These are phyloP conservation scores for Speleostelium caveatum DNA, from an alignment of 78 protist species.

Conservation along the genomic window DNA sequence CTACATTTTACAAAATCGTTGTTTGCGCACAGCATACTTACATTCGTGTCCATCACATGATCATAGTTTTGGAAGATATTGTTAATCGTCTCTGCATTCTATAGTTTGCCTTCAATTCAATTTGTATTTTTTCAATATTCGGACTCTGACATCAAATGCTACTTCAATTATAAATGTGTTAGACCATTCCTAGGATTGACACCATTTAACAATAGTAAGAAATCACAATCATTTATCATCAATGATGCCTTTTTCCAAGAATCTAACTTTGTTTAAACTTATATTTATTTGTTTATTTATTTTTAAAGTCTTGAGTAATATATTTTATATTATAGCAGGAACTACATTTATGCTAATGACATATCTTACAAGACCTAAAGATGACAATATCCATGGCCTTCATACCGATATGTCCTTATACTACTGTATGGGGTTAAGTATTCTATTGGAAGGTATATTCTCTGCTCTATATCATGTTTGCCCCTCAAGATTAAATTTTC, in stretches of 20 bases:
- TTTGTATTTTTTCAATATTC: constrained; percentile 78
- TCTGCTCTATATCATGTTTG: constrained; percentile 81
- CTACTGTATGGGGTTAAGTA: constrained; percentile 64
- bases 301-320: constrained; percentile 52
- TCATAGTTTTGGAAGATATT: constrained; percentile 79
- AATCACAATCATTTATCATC: too few relatives aligned
- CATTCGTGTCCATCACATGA: neutral
- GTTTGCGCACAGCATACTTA: neutral
- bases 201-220: constrained; percentile 77
- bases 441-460: constrained; percentile 65
- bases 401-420: constrained; percentile 77
- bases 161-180: constrained; percentile 78
- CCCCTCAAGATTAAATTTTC: constrained; percentile 81
- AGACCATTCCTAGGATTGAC: constrained; percentile 33
- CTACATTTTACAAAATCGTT: neutral
- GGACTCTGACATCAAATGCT: constrained; percentile 46
- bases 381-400: constrained; percentile 47
- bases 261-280: neutral
- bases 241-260: neutral
- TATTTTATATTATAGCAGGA: constrained; percentile 65
- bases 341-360: constrained; percentile 48
- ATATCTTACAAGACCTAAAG: constrained; percentile 37
- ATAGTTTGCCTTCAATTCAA: constrained; percentile 80
- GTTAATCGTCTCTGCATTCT: constrained; percentile 66
- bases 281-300: neutral